Base-by-base conservation (phyloP, 495 filamentous ascomycete genomes). In the Geoglossum glabrum region DNA sequence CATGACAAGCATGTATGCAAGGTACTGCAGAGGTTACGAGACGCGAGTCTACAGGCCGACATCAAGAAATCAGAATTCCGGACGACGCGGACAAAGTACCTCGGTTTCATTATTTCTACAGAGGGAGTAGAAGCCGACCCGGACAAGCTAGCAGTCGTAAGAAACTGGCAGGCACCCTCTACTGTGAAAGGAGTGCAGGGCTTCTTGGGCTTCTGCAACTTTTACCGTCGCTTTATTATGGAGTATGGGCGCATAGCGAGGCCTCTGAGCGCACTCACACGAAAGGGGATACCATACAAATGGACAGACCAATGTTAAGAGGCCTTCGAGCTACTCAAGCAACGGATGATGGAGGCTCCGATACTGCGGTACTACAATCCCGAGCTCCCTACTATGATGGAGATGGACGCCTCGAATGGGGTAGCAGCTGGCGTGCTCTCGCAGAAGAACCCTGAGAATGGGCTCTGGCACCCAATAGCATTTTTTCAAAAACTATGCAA, bases 321-420 rank as follows among this genome's bases (percentile, higher is more conserved):
- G 26, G 61, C 31, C 0, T 62, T 62, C 28, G 33, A 57, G 5
- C 28, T 38, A 19, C 51, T 64, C 10, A 54, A 61, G 21, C 15
- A 33, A 11, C 17, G 28, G 11, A 57, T 64, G n/a, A 49, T 51
- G 1, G 19, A 33, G 21, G 57, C 51, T 21, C 61, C 61, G 50
- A 34, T 64, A 17, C 50, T 64, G 31, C 21, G 31, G 3, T 50
- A 61, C 27, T 64, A 61, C 31, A 54, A 64, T 28, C 49, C 33
- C 15, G 47, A 51, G 9, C 56, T 21, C 27, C 62, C 28, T 3
- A 63, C 61, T 7, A 23, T 30, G 25, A 13, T 68, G 17, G 66
- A 68, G 57, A 65, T 59, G 1, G 66, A 68, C 40, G 59, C 66
- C 15, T 68, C 64, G 9, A 26, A 57, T 10, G 40, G 40, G 6